Conservation (phyloP, 148 eudicot species). For the Camellia sinensis region DNA sequence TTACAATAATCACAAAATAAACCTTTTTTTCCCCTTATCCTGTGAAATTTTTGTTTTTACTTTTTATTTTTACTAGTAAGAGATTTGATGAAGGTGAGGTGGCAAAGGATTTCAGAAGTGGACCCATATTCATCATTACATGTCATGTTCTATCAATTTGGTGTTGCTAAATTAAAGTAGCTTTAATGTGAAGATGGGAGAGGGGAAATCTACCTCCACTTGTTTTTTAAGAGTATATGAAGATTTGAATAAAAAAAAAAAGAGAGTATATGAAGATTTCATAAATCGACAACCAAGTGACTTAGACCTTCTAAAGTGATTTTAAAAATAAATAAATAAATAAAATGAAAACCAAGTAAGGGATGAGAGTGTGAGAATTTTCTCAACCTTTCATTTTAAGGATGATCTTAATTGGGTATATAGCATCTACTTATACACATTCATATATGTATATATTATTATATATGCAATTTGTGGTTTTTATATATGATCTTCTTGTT, state of each 20-base stretch:
- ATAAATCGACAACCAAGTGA: constrained; percentile 22
- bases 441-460: too few species aligned
- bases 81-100: constrained; percentile 9
- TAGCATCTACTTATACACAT: too few species aligned
- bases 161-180: constrained; percentile 18
- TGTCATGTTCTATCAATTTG: constrained; percentile 28
- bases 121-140: constrained; percentile 20
- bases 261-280: constrained; percentile 6
- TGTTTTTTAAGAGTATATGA: constrained; percentile 5
- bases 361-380: too few species aligned
- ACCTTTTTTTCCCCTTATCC: not conserved
- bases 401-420: too few species aligned
- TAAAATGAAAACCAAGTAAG: constrained; percentile 7
- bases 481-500: too few species aligned
- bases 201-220: constrained; percentile 18
- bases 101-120: constrained; percentile 10
- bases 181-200: constrained; percentile 17
- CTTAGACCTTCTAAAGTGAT: constrained; percentile 30
- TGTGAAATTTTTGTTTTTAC: too few species aligned
- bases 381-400: too few species aligned
- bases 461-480: too few species aligned
- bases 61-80: too few species aligned
- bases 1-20: constrained; percentile 18
- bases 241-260: not conserved
- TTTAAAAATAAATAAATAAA: not conserved